Evolutionary conservation across 2,329 filamentous ascomycete genomes (phyloP).

Genomic region (Diaporthe ilicicola): DNA sequence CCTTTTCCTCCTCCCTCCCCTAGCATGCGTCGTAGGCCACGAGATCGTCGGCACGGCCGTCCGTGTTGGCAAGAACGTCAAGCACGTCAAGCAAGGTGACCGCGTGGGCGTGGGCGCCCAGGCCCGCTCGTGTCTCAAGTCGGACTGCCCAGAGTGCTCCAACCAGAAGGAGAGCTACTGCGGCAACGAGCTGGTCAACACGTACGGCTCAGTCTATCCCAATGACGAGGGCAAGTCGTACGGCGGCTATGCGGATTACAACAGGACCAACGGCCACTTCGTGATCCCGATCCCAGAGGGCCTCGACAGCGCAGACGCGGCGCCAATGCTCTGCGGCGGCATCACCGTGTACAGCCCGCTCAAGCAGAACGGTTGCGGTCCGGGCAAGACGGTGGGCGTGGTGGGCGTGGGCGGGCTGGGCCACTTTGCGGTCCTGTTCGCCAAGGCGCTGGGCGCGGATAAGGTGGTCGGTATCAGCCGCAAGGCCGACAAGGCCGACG

Average conservation of each 20-base stretch:
- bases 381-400: conserved; percentile 72
- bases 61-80: conserved; percentile 56
- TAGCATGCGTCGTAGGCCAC: conserved; percentile 62
- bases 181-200: conserved; percentile 49
- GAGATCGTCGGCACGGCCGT: conserved; percentile 66
- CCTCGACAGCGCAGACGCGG: conserved; percentile 48
- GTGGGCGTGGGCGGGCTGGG: conserved; percentile 74
- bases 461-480: conserved; percentile 67
- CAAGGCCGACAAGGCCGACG: conserved; percentile 57
- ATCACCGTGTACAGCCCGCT: conserved; percentile 72
- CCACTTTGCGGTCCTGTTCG: conserved; percentile 73
- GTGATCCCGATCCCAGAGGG: conserved; percentile 53
- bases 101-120: conserved; percentile 70
- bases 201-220: conserved; percentile 60
- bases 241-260: conserved; percentile 57
- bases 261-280: conserved; percentile 51
- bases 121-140: conserved; percentile 58
- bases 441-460: conserved; percentile 71
- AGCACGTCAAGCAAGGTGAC: conserved; percentile 63
- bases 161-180: conserved; percentile 50
- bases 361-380: conserved; percentile 68
- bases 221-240: conserved; percentile 63
- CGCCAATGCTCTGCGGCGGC: conserved; percentile 75
- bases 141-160: conserved; percentile 52
- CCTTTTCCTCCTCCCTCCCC: background rate